Conservation (phyloP, 495 filamentous ascomycete genomes). For the Penicillium soppii region DNA sequence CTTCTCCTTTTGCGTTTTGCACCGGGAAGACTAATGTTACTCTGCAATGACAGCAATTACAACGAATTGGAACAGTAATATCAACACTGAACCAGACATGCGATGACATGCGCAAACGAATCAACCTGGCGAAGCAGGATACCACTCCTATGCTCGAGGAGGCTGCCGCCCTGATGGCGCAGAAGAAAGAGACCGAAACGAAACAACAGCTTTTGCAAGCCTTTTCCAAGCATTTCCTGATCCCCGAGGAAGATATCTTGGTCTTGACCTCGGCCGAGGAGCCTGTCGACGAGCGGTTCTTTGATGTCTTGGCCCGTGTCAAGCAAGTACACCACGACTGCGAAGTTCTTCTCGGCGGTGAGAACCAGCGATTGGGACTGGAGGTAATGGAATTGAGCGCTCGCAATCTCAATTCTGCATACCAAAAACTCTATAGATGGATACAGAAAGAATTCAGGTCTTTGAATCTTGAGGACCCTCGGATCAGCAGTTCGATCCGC, state of each 20-base stretch:
- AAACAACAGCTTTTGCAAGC: constrained; percentile 82
- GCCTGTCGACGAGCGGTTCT: constrained; percentile 84
- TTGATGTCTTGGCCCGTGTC: constrained; percentile 71
- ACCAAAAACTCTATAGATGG: constrained; percentile 95
- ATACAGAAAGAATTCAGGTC: constrained; percentile 91
- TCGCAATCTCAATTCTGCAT: constrained; percentile 81
- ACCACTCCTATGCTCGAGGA: constrained; percentile 78
- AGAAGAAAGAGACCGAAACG: constrained; percentile 75
- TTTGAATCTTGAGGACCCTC: constrained; percentile 90
- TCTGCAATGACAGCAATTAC: constrained; percentile 65
- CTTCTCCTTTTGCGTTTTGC: background rate
- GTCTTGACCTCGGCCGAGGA: constrained; percentile 72
- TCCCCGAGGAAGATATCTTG: constrained; percentile 75
- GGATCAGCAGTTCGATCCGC: constrained; percentile 83
- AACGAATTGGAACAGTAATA: constrained; percentile 78
- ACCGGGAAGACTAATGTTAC: constrained; percentile 13
- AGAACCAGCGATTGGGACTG: constrained; percentile 80
- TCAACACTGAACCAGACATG: constrained; percentile 76
- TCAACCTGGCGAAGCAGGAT: constrained; percentile 69
- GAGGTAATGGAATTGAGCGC: constrained; percentile 91
- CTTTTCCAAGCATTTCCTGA: constrained; percentile 80
- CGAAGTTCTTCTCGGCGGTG: constrained; percentile 82
- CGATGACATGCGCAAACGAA: constrained; percentile 75
- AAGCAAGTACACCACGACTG: constrained; percentile 89
- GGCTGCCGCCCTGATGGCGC: constrained; percentile 68